Evolutionary conservation across 2,329 filamentous ascomycete genomes (phyloP).

Genomic region (Epichloe aotearoae): DNA sequence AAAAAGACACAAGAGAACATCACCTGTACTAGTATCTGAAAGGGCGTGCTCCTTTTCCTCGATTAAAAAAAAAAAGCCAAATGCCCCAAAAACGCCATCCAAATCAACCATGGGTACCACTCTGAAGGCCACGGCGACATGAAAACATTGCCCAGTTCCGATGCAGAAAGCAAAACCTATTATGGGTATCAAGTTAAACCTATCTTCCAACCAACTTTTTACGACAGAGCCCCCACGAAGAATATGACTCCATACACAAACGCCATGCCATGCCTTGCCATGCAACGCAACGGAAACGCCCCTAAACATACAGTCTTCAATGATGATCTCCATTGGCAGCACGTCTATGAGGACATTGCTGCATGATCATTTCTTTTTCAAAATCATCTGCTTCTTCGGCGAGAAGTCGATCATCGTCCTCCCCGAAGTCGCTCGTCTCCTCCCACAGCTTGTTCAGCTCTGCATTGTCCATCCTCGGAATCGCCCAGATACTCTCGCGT

Average conservation of each 20-base stretch:
- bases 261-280: constrained; percentile 17
- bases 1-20: constrained; percentile 12
- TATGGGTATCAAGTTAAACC: constrained; percentile 18
- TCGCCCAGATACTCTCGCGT: constrained; percentile 87
- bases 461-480: constrained; percentile 45
- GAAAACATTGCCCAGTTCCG: neutral
- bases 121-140: neutral
- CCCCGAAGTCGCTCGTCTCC: constrained; percentile 72
- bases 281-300: neutral
- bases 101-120: neutral
- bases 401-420: constrained; percentile 70
- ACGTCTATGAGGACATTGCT: constrained; percentile 26
- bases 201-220: constrained; percentile 5
- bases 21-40: constrained; percentile 25
- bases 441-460: constrained; percentile 79
- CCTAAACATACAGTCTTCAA: constrained; percentile 6
- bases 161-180: neutral
- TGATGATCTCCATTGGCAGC: constrained; percentile 18
- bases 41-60: constrained; percentile 4
- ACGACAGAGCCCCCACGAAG: neutral
- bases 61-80: neutral
- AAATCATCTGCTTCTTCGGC: constrained; percentile 55
- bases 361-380: constrained; percentile 26
- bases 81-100: neutral
- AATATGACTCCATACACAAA: constrained; percentile 4